These are phyloP conservation scores for Danielia reshetovae DNA, from an alignment of 805 yeast species.

Conservation along the genomic window DNA sequence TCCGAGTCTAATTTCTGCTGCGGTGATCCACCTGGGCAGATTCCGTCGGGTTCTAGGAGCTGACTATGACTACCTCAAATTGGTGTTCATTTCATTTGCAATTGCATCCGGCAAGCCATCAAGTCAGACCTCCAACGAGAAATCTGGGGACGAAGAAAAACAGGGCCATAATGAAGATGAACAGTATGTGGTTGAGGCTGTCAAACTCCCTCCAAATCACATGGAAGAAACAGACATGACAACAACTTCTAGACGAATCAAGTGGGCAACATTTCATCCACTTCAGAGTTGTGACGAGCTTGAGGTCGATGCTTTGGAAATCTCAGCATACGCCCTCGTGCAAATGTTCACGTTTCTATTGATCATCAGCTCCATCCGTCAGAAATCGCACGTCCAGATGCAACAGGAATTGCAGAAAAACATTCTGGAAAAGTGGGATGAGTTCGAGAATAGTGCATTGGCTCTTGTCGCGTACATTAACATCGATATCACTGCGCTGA, in stretches of 20 bases:
- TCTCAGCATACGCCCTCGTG: slow-evolving; percentile 41
- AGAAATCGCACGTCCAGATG: slow-evolving; percentile 28
- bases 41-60: slow-evolving; percentile 18
- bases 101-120: background rate
- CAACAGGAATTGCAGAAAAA: slow-evolving; percentile 19
- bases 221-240: slow-evolving; percentile 11
- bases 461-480: slow-evolving; percentile 49
- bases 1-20: slow-evolving; percentile 22
- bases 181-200: slow-evolving; percentile 19
- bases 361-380: slow-evolving; percentile 34
- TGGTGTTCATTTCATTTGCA: slow-evolving; percentile 47
- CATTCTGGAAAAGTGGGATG: slow-evolving; percentile 32
- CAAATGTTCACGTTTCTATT: slow-evolving; percentile 48
- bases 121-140: slow-evolving; percentile 7
- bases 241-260: slow-evolving; percentile 13
- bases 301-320: slow-evolving; percentile 29
- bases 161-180: slow-evolving; percentile 7
- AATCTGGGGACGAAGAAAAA: slow-evolving; percentile 10
- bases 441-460: slow-evolving; percentile 42
- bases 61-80: slow-evolving; percentile 36
- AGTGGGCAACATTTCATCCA: slow-evolving; percentile 31
- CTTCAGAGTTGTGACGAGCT: slow-evolving; percentile 43
- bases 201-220: slow-evolving; percentile 4
- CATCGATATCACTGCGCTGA: slow-evolving; percentile 24
- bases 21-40: slow-evolving; percentile 41